Conservation (phyloP, 2,329 filamentous ascomycete genomes). For the Neurospora crassa region DNA sequence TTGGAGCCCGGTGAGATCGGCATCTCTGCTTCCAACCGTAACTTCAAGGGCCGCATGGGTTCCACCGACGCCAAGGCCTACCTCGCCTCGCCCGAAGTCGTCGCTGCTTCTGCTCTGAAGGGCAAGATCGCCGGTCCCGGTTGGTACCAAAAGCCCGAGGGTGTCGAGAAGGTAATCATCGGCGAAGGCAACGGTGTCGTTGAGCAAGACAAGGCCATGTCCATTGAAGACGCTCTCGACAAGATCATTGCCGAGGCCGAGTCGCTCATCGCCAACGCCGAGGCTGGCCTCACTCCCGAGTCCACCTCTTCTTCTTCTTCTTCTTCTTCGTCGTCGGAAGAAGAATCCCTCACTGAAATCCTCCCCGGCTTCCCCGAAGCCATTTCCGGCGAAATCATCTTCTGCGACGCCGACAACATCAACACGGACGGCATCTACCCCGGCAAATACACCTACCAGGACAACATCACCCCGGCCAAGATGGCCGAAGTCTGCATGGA, state of each 20-base stretch:
- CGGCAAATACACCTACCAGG: slow-evolving; percentile 78
- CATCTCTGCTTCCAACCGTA: slow-evolving; percentile 75
- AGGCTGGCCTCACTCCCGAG: slow-evolving; percentile 10
- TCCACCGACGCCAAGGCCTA: slow-evolving; percentile 72
- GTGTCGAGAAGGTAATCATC: slow-evolving; percentile 54
- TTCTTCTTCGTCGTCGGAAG: slow-evolving; percentile 12
- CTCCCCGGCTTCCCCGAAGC: slow-evolving; percentile 79
- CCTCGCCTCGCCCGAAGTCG: slow-evolving; percentile 80
- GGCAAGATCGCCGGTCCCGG: slow-evolving; percentile 69
- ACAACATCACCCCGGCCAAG: slow-evolving; percentile 61
- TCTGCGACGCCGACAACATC: slow-evolving; percentile 72
- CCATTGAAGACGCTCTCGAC: slow-evolving; percentile 60
- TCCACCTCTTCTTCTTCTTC: slow-evolving; percentile 21
- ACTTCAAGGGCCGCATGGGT: slow-evolving; percentile 90
- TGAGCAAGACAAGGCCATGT: slow-evolving; percentile 55
- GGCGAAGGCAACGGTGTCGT: slow-evolving; percentile 62
- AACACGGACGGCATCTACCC: slow-evolving; percentile 92
- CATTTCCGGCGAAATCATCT: slow-evolving; percentile 78
- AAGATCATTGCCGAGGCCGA: slow-evolving; percentile 63
- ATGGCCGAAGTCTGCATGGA: slow-evolving; percentile 92
- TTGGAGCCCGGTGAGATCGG: slow-evolving; percentile 80
- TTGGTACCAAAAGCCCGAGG: slow-evolving; percentile 63
- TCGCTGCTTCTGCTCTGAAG: slow-evolving; percentile 74
- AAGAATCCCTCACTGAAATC: slow-evolving; percentile 52
- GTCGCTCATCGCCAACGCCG: slow-evolving; percentile 36